phyloP scores from a whole-genome alignment of 75 land plant genomes.

The Cupressus sempervirens region DNA sequence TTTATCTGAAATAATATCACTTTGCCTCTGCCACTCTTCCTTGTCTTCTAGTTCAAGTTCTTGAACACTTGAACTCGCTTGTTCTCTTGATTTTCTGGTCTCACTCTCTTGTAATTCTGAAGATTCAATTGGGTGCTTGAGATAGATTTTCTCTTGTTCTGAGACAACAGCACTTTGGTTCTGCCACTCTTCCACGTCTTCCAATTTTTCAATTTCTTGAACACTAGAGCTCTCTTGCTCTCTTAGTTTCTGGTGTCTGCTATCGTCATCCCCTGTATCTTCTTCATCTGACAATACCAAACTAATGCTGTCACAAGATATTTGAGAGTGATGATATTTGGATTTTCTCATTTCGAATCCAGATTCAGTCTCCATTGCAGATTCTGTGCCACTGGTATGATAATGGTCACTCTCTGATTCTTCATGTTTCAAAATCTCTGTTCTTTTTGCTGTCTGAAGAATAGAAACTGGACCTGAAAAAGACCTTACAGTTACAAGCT shows the following conservation, averaged over 20 bases:
- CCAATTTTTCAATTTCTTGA: neutral
- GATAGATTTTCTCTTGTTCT: neutral
- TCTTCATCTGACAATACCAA: neutral
- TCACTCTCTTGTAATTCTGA: constrained; percentile 1
- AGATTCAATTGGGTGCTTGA: neutral
- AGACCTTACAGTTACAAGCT: constrained; percentile 12
- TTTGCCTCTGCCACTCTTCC: constrained; percentile 1
- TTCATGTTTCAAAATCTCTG: neutral
- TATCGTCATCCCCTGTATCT: neutral
- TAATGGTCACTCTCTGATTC: neutral
- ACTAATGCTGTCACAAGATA: neutral
- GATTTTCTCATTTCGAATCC: neutral
- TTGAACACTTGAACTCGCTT: neutral
- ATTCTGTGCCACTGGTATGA: constrained; percentile 1
- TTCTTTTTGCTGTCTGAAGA: neutral
- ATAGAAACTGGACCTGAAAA: constrained; percentile 24
- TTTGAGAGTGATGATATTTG: neutral
- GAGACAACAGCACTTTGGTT: neutral
- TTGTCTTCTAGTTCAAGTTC: neutral
- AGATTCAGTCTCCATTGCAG: neutral
- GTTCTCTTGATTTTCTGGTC: neutral
- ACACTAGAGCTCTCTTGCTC: neutral
- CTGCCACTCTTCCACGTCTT: neutral
- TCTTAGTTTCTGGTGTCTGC: neutral
- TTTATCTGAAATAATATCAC: neutral